Base-by-base conservation (phyloP, 768 basidiomycete genomes). In the Suillus paluster region DNA sequence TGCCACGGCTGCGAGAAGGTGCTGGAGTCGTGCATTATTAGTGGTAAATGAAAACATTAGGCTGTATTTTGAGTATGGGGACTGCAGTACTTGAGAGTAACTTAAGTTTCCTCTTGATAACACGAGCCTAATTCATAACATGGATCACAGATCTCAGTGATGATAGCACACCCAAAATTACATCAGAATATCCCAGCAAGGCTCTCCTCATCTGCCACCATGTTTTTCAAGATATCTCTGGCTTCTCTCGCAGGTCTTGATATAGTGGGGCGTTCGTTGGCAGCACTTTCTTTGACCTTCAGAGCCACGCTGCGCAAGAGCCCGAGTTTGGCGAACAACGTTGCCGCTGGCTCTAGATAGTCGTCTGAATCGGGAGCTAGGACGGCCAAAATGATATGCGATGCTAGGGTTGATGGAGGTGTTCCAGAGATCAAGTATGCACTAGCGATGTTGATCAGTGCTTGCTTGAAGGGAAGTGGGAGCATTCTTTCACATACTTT, bases 241-340 rank as follows among this genome's bases (percentile, higher is more conserved):
- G 95, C 89, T 70, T 96, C 94, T 48, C 94, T 80, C 8, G 93
- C 90, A 0, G 93, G 94, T 50, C 94, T 80, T 11, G 91, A 82
- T 46, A 96, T 86, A 21, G 83, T 80, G 3, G 91, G 86, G 39
- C 84, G 84, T 46, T 95, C 92, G 63, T 82, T 87, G 3, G 81
- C 85, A 1, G 84, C 82, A 67, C 88, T 86, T 64, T 90, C 88
- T 57, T 86, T 78, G 4, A 91, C 81, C 72, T 95, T 95, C 72
- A 89, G 85, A 0, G 90, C 86, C 4, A 95, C 85, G 45, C 76
- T 83, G 7, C 82, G 82, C 36, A 90, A 75, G 6, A 90, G 66
- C 4, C 82, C 81, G 3, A 93, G 78, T 57, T 76, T 89, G 83
- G 82, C 95, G 89, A 30, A 92, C 70, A 60, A 84, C 83, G 17